phyloP scores from a whole-genome alignment of 805 yeast species.

The Candida germanica region DNA sequence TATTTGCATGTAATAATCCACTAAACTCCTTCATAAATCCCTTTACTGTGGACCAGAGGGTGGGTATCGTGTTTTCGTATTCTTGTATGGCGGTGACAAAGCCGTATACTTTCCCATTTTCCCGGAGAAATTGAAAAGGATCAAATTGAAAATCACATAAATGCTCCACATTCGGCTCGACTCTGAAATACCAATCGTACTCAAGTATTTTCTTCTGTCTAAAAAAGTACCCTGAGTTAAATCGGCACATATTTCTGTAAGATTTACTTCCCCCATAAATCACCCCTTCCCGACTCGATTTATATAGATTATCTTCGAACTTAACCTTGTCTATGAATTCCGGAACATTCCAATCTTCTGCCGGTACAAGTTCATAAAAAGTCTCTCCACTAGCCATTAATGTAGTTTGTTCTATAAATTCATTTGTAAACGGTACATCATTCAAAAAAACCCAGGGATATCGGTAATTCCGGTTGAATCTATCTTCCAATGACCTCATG shows the following conservation, averaged over 20 bases:
- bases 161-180: conserved; percentile 56
- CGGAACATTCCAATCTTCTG: conserved; percentile 41
- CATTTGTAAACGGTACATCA: conserved; percentile 41
- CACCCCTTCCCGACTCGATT: conserved; percentile 21
- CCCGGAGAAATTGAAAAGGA: conserved; percentile 44
- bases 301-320: conserved; percentile 22
- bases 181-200: conserved; percentile 59
- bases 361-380: conserved; percentile 39
- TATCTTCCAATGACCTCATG: conserved; percentile 42
- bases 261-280: conserved; percentile 48
- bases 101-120: conserved; percentile 47
- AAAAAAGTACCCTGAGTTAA: conserved; percentile 63
- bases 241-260: conserved; percentile 69
- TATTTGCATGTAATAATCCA: conserved; percentile 44
- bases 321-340: conserved; percentile 28
- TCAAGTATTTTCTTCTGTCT: conserved; percentile 41
- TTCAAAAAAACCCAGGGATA: conserved; percentile 47
- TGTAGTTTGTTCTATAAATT: conserved; percentile 40
- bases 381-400: conserved; percentile 43
- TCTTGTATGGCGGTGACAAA: conserved; percentile 51
- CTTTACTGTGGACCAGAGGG: conserved; percentile 49
- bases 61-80: conserved; percentile 49
- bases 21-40: conserved; percentile 45
- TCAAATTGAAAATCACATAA: conserved; percentile 58
- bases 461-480: conserved; percentile 36